Conservation (phyloP, 495 filamentous ascomycete genomes). For the Podospora pseudopauciseta region DNA sequence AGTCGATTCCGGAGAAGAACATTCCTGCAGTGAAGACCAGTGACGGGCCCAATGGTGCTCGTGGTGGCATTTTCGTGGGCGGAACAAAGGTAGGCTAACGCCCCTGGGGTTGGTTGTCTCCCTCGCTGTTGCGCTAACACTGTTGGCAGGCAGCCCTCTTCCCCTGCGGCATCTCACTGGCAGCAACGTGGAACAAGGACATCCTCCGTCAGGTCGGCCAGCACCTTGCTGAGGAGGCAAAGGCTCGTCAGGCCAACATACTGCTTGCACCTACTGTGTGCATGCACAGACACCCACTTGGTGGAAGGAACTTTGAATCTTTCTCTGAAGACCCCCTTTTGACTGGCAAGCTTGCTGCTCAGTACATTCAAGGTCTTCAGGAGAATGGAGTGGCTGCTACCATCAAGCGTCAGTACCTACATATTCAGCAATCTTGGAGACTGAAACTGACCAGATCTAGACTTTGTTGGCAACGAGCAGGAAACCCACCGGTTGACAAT, state of each 20-base stretch:
- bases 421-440: fast-evolving
- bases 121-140: slow-evolving; percentile 38
- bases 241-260: slow-evolving; percentile 68
- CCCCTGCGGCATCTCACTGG: slow-evolving; percentile 72
- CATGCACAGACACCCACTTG: slow-evolving; percentile 76
- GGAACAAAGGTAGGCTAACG: slow-evolving; percentile 52
- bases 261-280: slow-evolving; percentile 79
- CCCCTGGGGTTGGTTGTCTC: slow-evolving; percentile 21
- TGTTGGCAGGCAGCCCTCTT: slow-evolving; percentile 61
- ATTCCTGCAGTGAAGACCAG: slow-evolving; percentile 71
- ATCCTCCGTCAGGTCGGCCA: slow-evolving; percentile 65
- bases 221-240: slow-evolving; percentile 67
- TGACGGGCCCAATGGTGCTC: slow-evolving; percentile 76
- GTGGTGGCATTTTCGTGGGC: slow-evolving; percentile 64
- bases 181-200: slow-evolving; percentile 72
- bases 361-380: slow-evolving; percentile 72
- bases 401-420: slow-evolving; percentile 59
- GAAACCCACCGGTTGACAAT: slow-evolving; percentile 75
- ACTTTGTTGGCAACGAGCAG: slow-evolving; percentile 83
- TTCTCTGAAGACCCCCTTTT: slow-evolving; percentile 82
- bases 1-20: slow-evolving; percentile 60
- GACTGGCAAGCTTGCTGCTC: slow-evolving; percentile 69
- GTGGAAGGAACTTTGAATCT: slow-evolving; percentile 81
- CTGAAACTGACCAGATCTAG: slow-evolving; percentile 35
- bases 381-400: slow-evolving; percentile 71